Evolutionary conservation across 2,329 filamentous ascomycete species (phyloP), one percentile per base, ranked within the genome.

Genomic region (Fusarium sp.): DNA sequence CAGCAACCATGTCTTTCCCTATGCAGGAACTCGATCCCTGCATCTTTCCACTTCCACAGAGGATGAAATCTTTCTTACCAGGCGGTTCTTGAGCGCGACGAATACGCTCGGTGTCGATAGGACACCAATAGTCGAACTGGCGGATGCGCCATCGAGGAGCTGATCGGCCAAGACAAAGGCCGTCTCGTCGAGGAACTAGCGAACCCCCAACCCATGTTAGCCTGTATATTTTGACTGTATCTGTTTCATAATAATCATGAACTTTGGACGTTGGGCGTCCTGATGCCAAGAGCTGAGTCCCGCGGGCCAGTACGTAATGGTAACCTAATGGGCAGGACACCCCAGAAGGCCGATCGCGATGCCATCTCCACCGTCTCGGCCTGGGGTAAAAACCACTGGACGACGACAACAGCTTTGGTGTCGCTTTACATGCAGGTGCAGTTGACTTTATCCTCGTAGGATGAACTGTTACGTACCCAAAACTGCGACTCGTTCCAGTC

Each of bases 401-500:
- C 45, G 17, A 37, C 22, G 25, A 52, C 22, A 11, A n/a, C 32
- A 30, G 27, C 27, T 30, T 7, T 38, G 22, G 37, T 35, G 40
- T 63, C 37, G 40, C 40, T 54, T 71, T 59, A 57, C 64, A 65
- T 54, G n/a, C 38, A 22, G 35, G 35, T 30, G 17, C 27, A 30
- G 27, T 30, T 30, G 27, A 9, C 27, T 30, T 9, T 3, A 30
- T 30, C 27, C 27, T 30, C 27, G 7, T 30, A 9, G 27, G 27
- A 30, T 9, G 27, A 9, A 30, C 2, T 30, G 17, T 68, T 70
- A 80, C 86, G 43, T 85, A 94, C 91, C 94, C 94, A 97, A 79
- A 97, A 97, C 82, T 96, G 94, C 71, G 90, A 93, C 78, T 92
- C 89, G 79, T 95, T 94, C 94, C 94, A 97, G 81, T 96, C 92